These are phyloP conservation scores for Phytophthora agathidicida DNA, from an alignment of 352 stramenopile genomes.

Conservation along the genomic window DNA sequence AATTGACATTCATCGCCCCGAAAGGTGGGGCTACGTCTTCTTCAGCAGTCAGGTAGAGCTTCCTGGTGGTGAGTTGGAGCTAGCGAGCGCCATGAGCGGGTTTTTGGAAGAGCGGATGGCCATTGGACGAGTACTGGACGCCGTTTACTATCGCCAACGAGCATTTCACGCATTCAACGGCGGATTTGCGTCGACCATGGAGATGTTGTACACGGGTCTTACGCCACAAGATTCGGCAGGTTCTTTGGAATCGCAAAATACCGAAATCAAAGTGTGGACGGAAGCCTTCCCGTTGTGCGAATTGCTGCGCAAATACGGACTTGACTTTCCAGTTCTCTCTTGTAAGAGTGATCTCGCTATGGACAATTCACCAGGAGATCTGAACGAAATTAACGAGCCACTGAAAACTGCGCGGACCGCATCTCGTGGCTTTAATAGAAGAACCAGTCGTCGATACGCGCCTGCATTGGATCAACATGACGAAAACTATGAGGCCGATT, in stretches of 20 bases:
- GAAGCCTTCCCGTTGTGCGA: conserved; percentile 34
- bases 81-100: conserved; percentile 33
- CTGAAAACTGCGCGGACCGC: conserved; percentile 3
- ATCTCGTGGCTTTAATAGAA: neutral
- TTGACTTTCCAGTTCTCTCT: conserved; percentile 41
- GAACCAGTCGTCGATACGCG: conserved; percentile 23
- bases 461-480: conserved; percentile 26
- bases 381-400: neutral
- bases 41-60: conserved; percentile 58
- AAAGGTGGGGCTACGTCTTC: conserved; percentile 76
- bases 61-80: conserved; percentile 42
- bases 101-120: conserved; percentile 60
- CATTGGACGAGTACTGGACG: conserved; percentile 64
- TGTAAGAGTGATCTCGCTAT: conserved; percentile 13
- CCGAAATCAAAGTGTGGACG: conserved; percentile 1
- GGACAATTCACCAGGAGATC: neutral
- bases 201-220: conserved; percentile 39
- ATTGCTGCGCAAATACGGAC: conserved; percentile 35
- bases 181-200: conserved; percentile 49
- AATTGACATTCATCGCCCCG: conserved; percentile 78
- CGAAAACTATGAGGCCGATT: conserved; percentile 13
- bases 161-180: conserved; percentile 46
- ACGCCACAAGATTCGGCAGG: neutral
- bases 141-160: conserved; percentile 75
- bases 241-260: neutral